phyloP scores from a whole-genome alignment of 2,329 filamentous ascomycete species.

The Stemphylium lycopersici region DNA sequence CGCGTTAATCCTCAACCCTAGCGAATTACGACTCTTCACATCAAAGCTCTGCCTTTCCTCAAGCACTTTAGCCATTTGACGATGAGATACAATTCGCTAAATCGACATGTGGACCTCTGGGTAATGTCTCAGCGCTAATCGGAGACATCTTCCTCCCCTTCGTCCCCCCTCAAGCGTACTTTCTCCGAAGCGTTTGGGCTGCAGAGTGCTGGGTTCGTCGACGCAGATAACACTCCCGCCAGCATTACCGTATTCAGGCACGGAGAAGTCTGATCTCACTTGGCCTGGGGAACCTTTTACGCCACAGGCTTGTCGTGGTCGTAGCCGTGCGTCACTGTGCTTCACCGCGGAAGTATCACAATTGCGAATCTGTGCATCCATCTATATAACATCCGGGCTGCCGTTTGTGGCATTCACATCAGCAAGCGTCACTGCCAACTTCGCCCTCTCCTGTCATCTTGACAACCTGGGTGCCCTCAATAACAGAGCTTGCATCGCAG shows the following conservation, averaged over 20 bases:
- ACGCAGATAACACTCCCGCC: slow-evolving; percentile 38
- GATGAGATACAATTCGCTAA: slow-evolving; percentile 17
- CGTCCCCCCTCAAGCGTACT: slow-evolving; percentile 18
- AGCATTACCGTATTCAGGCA: slow-evolving; percentile 19
- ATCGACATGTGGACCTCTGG: slow-evolving; percentile 12
- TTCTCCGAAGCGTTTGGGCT: slow-evolving; percentile 21
- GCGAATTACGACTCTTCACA: slow-evolving; percentile 24
- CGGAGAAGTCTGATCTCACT: slow-evolving; percentile 33
- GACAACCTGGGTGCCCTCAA: slow-evolving; percentile 13
- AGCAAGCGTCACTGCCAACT: slow-evolving; percentile 21
- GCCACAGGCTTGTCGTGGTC: slow-evolving; percentile 25
- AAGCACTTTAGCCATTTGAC: slow-evolving; percentile 5
- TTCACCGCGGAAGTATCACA: slow-evolving; percentile 46
- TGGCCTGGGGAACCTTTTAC: slow-evolving; percentile 29
- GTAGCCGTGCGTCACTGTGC: slow-evolving; percentile 33
- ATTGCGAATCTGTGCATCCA: slow-evolving; percentile 18
- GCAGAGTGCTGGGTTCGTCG: slow-evolving; percentile 16
- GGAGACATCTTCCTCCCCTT: slow-evolving; percentile 13
- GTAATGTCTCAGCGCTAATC: slow-evolving; percentile 27
- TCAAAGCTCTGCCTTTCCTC: slow-evolving; percentile 24
- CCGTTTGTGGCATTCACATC: slow-evolving; percentile 21
- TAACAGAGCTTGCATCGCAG: slow-evolving; percentile 4
- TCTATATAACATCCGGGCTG: slow-evolving; percentile 34
- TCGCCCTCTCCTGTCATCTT: slow-evolving; percentile 9
- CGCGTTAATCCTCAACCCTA: slow-evolving; percentile 25